phyloP scores from a whole-genome alignment of 176 grass and related monocot genomes.

The Miscanthus lutarioriparius region DNA sequence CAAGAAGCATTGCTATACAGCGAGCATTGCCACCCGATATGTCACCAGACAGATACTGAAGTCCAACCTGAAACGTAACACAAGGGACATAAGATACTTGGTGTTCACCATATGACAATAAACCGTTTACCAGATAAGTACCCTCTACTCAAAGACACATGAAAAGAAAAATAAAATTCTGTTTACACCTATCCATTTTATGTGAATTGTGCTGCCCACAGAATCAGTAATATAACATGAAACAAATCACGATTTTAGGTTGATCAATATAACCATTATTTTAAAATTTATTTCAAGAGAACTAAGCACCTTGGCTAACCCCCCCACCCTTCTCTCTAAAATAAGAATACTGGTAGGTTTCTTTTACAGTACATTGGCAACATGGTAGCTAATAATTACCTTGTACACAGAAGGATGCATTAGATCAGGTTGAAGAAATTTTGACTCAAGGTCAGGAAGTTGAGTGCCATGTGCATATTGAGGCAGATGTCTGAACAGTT shows the following conservation, averaged over 20 bases:
- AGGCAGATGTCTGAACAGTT: constrained; percentile 72
- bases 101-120: constrained; percentile 5
- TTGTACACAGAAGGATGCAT: constrained; percentile 93
- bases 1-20: constrained; percentile 86
- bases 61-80: constrained; percentile 62
- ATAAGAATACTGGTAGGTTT: background rate
- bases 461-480: constrained; percentile 73
- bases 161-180: background rate
- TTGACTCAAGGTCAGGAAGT: constrained; percentile 74
- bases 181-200: background rate
- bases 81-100: constrained; percentile 5
- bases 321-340: background rate
- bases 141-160: background rate
- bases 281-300: background rate
- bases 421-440: constrained; percentile 61
- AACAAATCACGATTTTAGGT: background rate
- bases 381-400: constrained; percentile 33
- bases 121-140: background rate
- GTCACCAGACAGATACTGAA: constrained; percentile 70
- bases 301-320: background rate
- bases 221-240: background rate
- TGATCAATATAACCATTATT: background rate
- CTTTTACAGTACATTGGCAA: background rate
- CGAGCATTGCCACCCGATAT: constrained; percentile 73
- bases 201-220: background rate